Evolutionary conservation across 2,329 filamentous ascomycete genomes (phyloP), one percentile per base, ranked within the genome.

Genomic region (Acephala macrosclerotiorum): DNA sequence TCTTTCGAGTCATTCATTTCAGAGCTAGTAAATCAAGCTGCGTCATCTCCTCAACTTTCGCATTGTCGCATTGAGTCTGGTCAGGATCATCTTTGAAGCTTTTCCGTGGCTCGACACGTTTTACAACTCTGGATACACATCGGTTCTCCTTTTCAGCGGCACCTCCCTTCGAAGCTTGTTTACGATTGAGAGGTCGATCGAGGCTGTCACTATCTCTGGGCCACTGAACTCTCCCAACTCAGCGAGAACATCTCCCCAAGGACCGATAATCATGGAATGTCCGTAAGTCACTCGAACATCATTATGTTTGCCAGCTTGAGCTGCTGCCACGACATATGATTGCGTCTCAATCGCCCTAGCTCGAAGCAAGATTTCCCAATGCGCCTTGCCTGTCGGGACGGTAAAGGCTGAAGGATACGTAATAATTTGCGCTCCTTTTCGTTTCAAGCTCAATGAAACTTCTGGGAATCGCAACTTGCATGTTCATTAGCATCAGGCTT

Each of bases 401-500:
- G 67, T 67, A 49, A 69, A 67, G 16, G 67, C 65, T 6, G 67
- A 67, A 2, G 62, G 63, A 26, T 69, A 69, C 11, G 67, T 62
- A 20, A 69, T 65, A 35, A 69, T 67, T 53, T 69, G 61, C 35
- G 67, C 65, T 16, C 65, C 60, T 40, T 64, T 62, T 14, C 67
- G 58, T 51, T 67, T 67, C 38, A 66, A 45, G 5, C 65, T 66
- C n/a, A 69, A 42, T 16, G 65, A 58, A 20, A 67, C 63, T 45
- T 67, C 63, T 22, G 67, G 58, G 42, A 67, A 69, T 18, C 65
- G 67, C 35, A 69, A 59, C 63, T 68, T 20, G 51, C 3, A 40
- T 42, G 9, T 18, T 7, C 16, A 35, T 56, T 22, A 63, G 49
- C 36, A 26, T 49, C n/a, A 42, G 38, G 9, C 53, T 29, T 9